A percentile compares a stretch with the other conserved stretches of the same genome.
phyloP scores from a whole-genome alignment of 768 basidiomycete genomes.

The Termitomyces sp. region DNA sequence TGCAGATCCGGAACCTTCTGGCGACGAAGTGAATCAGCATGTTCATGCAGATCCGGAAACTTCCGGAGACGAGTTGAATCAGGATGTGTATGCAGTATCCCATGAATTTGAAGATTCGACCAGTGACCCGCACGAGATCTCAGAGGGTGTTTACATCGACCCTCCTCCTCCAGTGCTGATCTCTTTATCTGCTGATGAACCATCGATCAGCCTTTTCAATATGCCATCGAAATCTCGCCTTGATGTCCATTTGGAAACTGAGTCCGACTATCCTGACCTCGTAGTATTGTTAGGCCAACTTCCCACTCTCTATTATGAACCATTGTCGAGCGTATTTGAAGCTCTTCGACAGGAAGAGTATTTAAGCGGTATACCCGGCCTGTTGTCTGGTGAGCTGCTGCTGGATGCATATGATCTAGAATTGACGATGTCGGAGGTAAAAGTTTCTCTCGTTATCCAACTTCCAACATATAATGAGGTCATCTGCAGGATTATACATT shows the following conservation, averaged over 20 bases:
- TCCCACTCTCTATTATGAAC: constrained; percentile 76
- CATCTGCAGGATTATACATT: constrained; percentile 57
- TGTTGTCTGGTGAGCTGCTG: constrained; percentile 56
- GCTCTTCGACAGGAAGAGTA: constrained; percentile 61
- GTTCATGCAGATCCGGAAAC: neutral
- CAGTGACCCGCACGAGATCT: constrained; percentile 52
- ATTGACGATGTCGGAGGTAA: constrained; percentile 60
- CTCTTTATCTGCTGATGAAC: constrained; percentile 31
- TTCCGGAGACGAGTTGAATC: neutral
- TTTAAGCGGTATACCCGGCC: constrained; percentile 37
- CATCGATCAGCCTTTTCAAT: constrained; percentile 51
- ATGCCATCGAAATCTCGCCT: constrained; percentile 28
- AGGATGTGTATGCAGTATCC: neutral
- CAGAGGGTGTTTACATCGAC: constrained; percentile 67
- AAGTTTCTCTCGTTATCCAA: constrained; percentile 4
- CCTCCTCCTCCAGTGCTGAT: constrained; percentile 68
- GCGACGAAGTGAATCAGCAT: neutral
- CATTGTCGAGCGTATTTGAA: constrained; percentile 63
- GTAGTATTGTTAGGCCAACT: constrained; percentile 53
- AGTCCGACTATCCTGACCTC: constrained; percentile 14
- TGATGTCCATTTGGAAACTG: constrained; percentile 18
- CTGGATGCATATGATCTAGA: constrained; percentile 69
- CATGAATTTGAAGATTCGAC: constrained; percentile 10
- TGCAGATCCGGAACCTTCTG: neutral
- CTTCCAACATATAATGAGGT: neutral